A percentile compares a stretch with the other conserved stretches of the same genome.
phyloP scores from a whole-genome alignment of 164 flowering plant species.

The Liriodendron chinense region DNA sequence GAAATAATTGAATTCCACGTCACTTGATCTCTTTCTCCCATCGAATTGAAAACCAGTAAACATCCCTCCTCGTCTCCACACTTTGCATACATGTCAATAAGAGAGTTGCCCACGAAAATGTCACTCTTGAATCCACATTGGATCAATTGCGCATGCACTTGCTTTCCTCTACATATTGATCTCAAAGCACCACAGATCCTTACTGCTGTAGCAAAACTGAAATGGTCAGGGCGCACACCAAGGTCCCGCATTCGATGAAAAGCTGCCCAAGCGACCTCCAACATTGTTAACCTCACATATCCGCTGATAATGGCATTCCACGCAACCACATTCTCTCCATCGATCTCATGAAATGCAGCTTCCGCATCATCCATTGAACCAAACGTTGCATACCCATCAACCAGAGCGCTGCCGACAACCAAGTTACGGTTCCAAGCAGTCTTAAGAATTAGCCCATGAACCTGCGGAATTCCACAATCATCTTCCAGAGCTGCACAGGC shows the following conservation, averaged over 20 bases:
- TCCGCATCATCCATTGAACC: slow-evolving; percentile 15
- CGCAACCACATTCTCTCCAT: slow-evolving; percentile 8
- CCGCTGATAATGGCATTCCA: slow-evolving; percentile 14
- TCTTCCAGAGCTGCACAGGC: slow-evolving; percentile 10
- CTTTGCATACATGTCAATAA: slow-evolving; percentile 67
- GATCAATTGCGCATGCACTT: slow-evolving; percentile 8
- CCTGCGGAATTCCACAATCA: slow-evolving; percentile 2
- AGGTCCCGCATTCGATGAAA: neutral
- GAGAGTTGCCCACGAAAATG: slow-evolving; percentile 45
- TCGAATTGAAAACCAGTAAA: slow-evolving; percentile 10
- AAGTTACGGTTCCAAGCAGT: slow-evolving; percentile 5
- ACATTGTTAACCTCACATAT: slow-evolving; percentile 4
- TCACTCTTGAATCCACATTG: neutral
- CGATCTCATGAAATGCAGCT: slow-evolving; percentile 10
- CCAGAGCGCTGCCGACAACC: slow-evolving; percentile 10
- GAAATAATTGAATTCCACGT: slow-evolving; percentile 16
- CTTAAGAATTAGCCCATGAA: slow-evolving; percentile 9
- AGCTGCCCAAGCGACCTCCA: slow-evolving; percentile 10
- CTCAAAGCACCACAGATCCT: slow-evolving; percentile 14
- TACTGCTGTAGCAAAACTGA: slow-evolving; percentile 10
- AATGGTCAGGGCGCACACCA: slow-evolving; percentile 13
- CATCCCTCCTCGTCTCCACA: slow-evolving; percentile 27
- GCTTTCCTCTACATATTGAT: slow-evolving; percentile 6
- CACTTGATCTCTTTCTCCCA: slow-evolving; percentile 12
- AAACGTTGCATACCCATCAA: slow-evolving; percentile 13